phyloP scores from a whole-genome alignment of 352 stramenopile genomes.

The Phytophthora cryptogea region DNA sequence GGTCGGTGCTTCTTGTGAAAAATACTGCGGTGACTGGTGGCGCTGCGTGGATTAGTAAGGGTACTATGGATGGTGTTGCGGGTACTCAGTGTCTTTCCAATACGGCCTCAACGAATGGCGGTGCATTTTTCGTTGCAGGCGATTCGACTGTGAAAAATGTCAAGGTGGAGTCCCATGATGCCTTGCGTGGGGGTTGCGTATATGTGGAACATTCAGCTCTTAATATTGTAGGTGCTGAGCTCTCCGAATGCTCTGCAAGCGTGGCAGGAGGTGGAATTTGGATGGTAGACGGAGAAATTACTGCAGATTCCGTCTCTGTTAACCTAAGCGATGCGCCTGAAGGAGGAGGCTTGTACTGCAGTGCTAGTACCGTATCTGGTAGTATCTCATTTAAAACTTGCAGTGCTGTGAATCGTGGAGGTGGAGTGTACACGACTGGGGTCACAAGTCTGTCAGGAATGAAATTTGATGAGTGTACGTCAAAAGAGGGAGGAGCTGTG shows the following conservation, averaged over 20 bases:
- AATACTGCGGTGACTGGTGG: constrained; percentile 22
- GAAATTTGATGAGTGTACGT: constrained; percentile 7
- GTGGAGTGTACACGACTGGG: constrained; percentile 29
- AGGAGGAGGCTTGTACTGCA: constrained; percentile 26
- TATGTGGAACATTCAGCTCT: constrained; percentile 18
- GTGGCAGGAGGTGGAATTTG: constrained; percentile 35
- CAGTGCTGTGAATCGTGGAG: constrained; percentile 13
- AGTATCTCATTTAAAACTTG: constrained; percentile 21
- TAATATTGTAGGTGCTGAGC: constrained; percentile 1
- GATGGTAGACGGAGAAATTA: constrained; percentile 21
- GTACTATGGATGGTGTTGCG: constrained; percentile 18
- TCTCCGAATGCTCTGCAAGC: constrained; percentile 11
- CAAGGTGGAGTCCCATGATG: constrained; percentile 14
- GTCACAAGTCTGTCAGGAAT: constrained; percentile 8
- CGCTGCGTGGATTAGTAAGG: constrained; percentile 20
- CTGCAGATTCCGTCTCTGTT: constrained; percentile 5
- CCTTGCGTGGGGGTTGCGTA: constrained; percentile 18
- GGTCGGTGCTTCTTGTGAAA: constrained; percentile 8
- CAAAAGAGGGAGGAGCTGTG: constrained; percentile 39
- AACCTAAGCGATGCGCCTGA: constrained; percentile 1
- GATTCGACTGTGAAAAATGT: constrained; percentile 15
- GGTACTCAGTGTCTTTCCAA: constrained; percentile 20
- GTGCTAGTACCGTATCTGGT: constrained; percentile 20
- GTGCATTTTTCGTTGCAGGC: constrained; percentile 17
- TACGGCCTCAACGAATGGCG: constrained; percentile 12